Evolutionary conservation across 441 rosid species (phyloP).

Genomic region (Arabidopsis hybrid): DNA sequence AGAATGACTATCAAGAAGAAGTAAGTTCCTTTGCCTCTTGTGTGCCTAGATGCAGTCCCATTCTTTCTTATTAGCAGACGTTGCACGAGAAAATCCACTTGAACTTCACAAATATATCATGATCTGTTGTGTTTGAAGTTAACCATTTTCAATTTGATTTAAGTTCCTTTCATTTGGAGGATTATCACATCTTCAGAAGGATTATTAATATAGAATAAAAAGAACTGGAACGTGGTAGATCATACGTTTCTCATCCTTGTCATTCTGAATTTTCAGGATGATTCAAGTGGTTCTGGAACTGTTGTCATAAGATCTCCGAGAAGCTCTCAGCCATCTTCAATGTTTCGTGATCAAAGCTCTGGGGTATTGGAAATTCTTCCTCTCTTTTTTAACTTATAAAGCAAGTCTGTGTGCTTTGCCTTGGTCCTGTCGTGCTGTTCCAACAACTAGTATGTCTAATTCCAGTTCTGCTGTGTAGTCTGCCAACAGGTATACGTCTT

Average conservation of each 20-base stretch:
- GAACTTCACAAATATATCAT: slow-evolving; percentile 10
- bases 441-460: slow-evolving; percentile 51
- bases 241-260: slow-evolving; percentile 35
- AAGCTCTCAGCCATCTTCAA: slow-evolving; percentile 69
- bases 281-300: slow-evolving; percentile 86
- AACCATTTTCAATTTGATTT: slow-evolving; percentile 5
- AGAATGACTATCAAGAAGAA: slow-evolving; percentile 63
- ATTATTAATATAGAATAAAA: neutral
- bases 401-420: slow-evolving; percentile 37
- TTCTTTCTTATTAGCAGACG: slow-evolving; percentile 13
- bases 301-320: slow-evolving; percentile 83
- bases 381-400: slow-evolving; percentile 16
- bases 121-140: slow-evolving; percentile 10
- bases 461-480: slow-evolving; percentile 67
- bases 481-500: slow-evolving; percentile 64
- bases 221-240: slow-evolving; percentile 16
- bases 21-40: slow-evolving; percentile 58
- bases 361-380: slow-evolving; percentile 54
- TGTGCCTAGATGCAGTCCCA: slow-evolving; percentile 12
- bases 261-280: slow-evolving; percentile 70
- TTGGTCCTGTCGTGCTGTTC: slow-evolving; percentile 26
- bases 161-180: slow-evolving; percentile 16
- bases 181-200: slow-evolving; percentile 13
- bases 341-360: slow-evolving; percentile 66
- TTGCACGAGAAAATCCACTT: neutral